Conservation (phyloP, 257 asterid species). For the Thymus quinquecostatus region DNA sequence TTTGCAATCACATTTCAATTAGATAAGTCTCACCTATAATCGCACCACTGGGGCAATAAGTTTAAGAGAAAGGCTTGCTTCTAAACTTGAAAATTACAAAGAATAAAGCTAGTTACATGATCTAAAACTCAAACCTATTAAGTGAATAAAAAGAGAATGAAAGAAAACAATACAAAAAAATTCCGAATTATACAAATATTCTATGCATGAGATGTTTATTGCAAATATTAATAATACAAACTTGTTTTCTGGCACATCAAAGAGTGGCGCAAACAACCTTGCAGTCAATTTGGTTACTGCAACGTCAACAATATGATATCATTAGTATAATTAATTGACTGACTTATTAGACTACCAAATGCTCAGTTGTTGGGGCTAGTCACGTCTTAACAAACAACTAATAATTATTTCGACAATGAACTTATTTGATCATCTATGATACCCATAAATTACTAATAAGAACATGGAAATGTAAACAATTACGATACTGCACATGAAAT, state of each 20-base stretch:
- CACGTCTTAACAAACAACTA: slow-evolving; percentile 1
- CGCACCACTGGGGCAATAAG: slow-evolving; percentile 17
- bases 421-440: neutral
- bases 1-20: neutral
- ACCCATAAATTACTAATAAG: neutral
- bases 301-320: slow-evolving; percentile 8
- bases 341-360: slow-evolving; percentile 13
- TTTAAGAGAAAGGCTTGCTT: neutral
- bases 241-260: slow-evolving; percentile 5
- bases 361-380: neutral
- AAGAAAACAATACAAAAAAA: neutral
- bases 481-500: neutral
- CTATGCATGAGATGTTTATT: neutral
- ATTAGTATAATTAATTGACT: neutral
- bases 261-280: neutral
- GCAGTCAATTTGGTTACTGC: neutral
- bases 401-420: neutral
- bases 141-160: slow-evolving; percentile 1
- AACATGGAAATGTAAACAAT: neutral
- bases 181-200: neutral
- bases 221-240: slow-evolving; percentile 3
- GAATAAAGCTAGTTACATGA: slow-evolving; percentile 2
- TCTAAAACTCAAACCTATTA: neutral
- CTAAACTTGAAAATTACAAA: slow-evolving; percentile 8
- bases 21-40: neutral